A percentile compares a stretch with the other conserved stretches of the same genome.
Evolutionary conservation across 73 alveolate species (phyloP).

Genomic region (Tetrahymena borealis): DNA sequence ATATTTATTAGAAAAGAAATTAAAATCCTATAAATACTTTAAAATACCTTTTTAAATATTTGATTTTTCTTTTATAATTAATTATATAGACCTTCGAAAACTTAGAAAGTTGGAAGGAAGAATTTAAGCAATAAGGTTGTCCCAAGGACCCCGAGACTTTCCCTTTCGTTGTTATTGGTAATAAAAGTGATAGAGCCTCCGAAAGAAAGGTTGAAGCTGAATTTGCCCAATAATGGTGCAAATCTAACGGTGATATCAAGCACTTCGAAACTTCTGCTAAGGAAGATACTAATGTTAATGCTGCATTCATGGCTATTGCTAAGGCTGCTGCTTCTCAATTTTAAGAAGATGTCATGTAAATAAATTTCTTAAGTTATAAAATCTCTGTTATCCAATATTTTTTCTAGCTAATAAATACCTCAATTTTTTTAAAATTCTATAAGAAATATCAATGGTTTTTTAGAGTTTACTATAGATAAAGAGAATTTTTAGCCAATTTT

Average conservation of each 20-base stretch:
- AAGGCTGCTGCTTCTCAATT: slow-evolving; percentile 60
- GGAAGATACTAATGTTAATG: slow-evolving; percentile 79
- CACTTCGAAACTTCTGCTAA: slow-evolving; percentile 82
- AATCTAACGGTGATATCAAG: slow-evolving; percentile 66
- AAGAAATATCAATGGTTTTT: too few species aligned
- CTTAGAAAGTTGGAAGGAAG: slow-evolving; percentile 91
- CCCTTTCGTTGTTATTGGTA: slow-evolving; percentile 96
- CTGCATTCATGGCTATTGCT: slow-evolving; percentile 79
- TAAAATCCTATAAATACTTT: too few species aligned
- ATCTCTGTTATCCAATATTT: too few species aligned
- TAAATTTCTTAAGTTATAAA: background rate
- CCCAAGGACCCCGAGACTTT: slow-evolving; percentile 91
- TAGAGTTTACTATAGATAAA: too few species aligned
- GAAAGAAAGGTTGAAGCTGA: slow-evolving; percentile 70
- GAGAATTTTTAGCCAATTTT: background rate
- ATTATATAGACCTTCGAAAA: slow-evolving; percentile 71
- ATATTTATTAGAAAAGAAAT: too few species aligned
- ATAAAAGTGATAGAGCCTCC: slow-evolving; percentile 65
- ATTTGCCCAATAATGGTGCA: slow-evolving; percentile 87
- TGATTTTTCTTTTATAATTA: background rate
- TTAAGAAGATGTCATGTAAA: slow-evolving; percentile 41
- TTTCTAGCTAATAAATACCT: too few species aligned
- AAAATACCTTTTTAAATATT: too few species aligned
- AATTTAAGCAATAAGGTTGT: slow-evolving; percentile 71
- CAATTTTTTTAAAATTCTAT: too few species aligned